Base-by-base conservation (phyloP, 106 monocot genomes). In the Posidonia australis region DNA sequence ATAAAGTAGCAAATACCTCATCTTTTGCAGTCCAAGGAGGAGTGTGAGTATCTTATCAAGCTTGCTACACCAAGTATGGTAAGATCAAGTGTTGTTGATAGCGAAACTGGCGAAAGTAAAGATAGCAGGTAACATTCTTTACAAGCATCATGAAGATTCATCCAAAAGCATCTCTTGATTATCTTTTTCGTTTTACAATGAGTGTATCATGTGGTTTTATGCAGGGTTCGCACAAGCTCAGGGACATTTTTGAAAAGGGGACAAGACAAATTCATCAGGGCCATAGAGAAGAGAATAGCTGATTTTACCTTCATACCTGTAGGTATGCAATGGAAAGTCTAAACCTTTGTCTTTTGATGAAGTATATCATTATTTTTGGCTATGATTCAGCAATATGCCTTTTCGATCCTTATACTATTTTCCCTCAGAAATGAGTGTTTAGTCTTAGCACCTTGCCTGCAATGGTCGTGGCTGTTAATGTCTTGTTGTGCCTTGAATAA, bases 211-310 rank as follows among this genome's bases (percentile, higher is more conserved):
- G 4, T 3, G 19, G 14, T 5, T 27, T 5, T 64, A 12, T 64
- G 44, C 56, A 72, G 72, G 65, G 72, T 72, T 46, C 72, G 72
- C 13, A 73, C 73, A 6, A 73, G 73, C 65, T 73, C 65, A 13
- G 73, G 73, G 11, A 73, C 36, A 27, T 73, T 73, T 46, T 65
- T 73, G 44, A 58, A 46, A 55, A 73, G 73, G 55, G 73, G 73
- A 26, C 65, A 58, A 30, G 58, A 73, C 65, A 73, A 73, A 55
- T 11, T 32, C 31, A 46, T 73, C 22, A 36, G 56, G 25, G 58
- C 65, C 13, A 58, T 73, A 52, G 73, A 73, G 54, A 65, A 73
- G 31, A 73, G 73, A 23, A 73, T 72, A 55, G 63, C 72, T 25
- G 72, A 72, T 64, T 72, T 65, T 46, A 65, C 72, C 53, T 65